These are phyloP conservation scores for Geosmithia morbida DNA, from an alignment of 2,329 filamentous ascomycete species.

Conservation along the genomic window DNA sequence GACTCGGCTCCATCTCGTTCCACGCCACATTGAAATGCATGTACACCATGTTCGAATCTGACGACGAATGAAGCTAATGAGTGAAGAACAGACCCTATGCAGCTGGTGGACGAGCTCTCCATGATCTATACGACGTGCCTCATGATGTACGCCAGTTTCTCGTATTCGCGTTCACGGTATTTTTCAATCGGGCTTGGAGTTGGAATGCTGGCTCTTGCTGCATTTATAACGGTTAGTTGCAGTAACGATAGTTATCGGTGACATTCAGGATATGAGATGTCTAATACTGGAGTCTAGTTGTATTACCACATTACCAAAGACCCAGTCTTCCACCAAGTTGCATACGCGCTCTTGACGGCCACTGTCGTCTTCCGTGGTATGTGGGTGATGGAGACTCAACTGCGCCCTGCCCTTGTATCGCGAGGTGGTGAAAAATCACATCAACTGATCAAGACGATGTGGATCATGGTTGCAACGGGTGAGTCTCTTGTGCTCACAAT, in stretches of 20 bases:
- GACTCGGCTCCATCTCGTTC: constrained; percentile 40
- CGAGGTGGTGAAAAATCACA: constrained; percentile 34
- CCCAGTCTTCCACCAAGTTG: constrained; percentile 69
- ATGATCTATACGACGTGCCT: constrained; percentile 47
- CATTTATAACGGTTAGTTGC: constrained; percentile 56
- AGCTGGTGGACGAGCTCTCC: constrained; percentile 43
- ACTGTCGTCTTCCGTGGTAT: constrained; percentile 59
- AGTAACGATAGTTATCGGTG: neutral
- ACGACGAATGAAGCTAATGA: neutral
- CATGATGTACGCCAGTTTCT: constrained; percentile 54
- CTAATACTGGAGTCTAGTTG: constrained; percentile 11
- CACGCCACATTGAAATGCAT: constrained; percentile 41
- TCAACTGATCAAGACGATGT: constrained; percentile 46
- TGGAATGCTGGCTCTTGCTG: constrained; percentile 37
- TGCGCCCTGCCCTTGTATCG: constrained; percentile 29
- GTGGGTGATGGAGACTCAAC: constrained; percentile 50
- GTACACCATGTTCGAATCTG: constrained; percentile 7
- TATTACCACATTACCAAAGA: constrained; percentile 71
- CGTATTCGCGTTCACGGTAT: constrained; percentile 42
- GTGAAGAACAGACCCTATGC: constrained; percentile 35
- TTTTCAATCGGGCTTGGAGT: constrained; percentile 41
- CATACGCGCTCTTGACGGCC: constrained; percentile 58
- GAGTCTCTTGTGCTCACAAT: constrained; percentile 3
- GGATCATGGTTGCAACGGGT: constrained; percentile 53
- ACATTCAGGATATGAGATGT: neutral